Evolutionary conservation across 2,329 filamentous ascomycete species (phyloP).

Genomic region (Talaromyces sp.): DNA sequence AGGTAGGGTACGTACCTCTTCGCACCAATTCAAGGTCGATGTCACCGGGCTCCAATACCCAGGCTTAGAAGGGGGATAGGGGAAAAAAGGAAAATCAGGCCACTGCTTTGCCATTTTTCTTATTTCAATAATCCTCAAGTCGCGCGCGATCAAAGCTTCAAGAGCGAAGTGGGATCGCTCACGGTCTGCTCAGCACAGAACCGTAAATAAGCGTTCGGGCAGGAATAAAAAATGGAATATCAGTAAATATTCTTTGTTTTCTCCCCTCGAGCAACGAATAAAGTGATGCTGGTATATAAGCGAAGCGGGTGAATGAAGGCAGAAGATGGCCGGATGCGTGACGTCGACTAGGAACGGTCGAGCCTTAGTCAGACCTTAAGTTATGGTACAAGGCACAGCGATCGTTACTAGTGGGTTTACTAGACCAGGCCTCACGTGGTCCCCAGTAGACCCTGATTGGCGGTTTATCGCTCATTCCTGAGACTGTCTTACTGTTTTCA

Average conservation of each 20-base stretch:
- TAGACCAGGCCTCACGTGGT: not conserved
- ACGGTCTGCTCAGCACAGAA: constrained; percentile 5
- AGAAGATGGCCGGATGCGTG: not conserved
- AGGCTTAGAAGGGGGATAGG: constrained; percentile 44
- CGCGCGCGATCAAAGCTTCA: not conserved
- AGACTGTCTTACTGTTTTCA: not conserved
- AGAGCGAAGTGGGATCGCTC: not conserved
- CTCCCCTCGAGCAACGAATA: not conserved
- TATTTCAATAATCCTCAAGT: not conserved
- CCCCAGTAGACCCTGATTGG: not conserved
- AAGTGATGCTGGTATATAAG: not conserved
- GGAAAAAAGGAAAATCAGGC: constrained; percentile 29
- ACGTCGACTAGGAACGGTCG: not conserved
- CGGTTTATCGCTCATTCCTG: not conserved
- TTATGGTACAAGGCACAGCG: not conserved
- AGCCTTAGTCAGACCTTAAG: not conserved
- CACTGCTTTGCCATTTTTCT: constrained; percentile 8
- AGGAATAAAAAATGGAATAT: not conserved
- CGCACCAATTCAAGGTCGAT: constrained; percentile 72
- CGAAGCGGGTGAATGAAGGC: not conserved
- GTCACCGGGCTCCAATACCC: constrained; percentile 67
- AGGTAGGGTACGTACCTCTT: constrained; percentile 56
- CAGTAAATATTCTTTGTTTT: not conserved
- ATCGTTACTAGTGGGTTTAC: not conserved
- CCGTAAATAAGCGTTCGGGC: not conserved